Base-by-base conservation (phyloP, 768 basidiomycete genomes). In the Calvatia gigantea region DNA sequence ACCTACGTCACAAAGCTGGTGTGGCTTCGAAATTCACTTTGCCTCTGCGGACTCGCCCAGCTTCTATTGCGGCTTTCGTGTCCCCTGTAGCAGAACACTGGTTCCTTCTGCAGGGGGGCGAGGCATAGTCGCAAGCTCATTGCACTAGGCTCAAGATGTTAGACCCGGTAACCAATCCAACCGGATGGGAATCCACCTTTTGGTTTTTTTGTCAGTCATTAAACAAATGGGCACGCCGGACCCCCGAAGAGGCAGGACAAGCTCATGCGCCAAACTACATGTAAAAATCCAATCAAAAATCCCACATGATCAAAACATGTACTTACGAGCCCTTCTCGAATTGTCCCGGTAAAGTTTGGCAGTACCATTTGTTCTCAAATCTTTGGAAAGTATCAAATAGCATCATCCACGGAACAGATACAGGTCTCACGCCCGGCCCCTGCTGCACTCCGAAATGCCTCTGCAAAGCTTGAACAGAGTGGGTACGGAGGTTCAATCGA, bases 161-260 rank as follows among this genome's bases (percentile, higher is more conserved):
- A 49, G 35, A 28, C 57, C 17, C 9, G 39, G 33, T 23, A 35
- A 33, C 8, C 58, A n/a, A 48, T 11, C 6, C 19, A n/a, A 25
- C 27, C 7, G 4, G 17, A 14, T 11, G 12, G 15, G 8, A 29
- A 67, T 75, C 9, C 42, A 93, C 95, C 89, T 92, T 73, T 98
- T 98, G 23, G 94, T 91, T 65, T 90, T 90, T 71, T 98, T 99
- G 72, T 98, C 94, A 51, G 96, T 85, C 93, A 98, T 94, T 55
- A 98, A 76, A 0, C 88, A 84, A 50, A 96, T 67, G 0, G 94
- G 96, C 11, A 85, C 83, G 56, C 86, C 87, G 2, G 93, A 94
- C 71, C 91, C 94, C 97, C 96, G 98, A 49, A 98, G 80, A 0
- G 97, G 96, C 15, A 98, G 73, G n/a, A 88, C 69, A 23, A 98